Evolutionary conservation across 1,284 basidiomycete genomes (phyloP), one percentile per base, ranked within the genome.

Genomic region (Stereum hirsutum): DNA sequence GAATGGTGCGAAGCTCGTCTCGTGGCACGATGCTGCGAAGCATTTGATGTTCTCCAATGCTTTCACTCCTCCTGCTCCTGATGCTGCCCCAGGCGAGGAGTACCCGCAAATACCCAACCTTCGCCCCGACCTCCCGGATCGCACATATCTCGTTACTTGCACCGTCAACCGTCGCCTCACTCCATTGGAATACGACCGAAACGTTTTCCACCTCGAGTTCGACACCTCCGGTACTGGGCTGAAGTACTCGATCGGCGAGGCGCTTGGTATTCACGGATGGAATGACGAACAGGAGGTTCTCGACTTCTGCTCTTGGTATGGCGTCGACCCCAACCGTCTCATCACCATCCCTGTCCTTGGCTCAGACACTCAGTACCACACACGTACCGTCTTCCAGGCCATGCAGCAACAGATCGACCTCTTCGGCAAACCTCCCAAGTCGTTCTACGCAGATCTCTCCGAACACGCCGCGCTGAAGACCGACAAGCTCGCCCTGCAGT

Each of bases 181-280:
- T 1, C 96, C 96, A 28, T 63, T 78, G 53, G 90, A 95, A 52
- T 99, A 99, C 65, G 90, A 98, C 66, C 89, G 96, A 52, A 98
- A 99, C 64, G 92, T 99, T 46, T 99, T 99, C 76, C 95, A 99
- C 67, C 78, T 99, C 60, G 95, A 98, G 70, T 92, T 99, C 61
- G 82, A 93, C 62, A 93, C 91, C 8, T 68, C 76, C 39, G 89
- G 90, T 34, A 99, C 96, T 14, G 93, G 91, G 7, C 77, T 99
- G 52, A 92, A 87, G 65, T 99, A 99, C 65, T 84, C 80, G 37
- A 91, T 99, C 46, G 95, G 95, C 47, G 95, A 99, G 67, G 96
- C 96, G 15, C 80, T 99, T 33, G 95, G 95, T 44, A 75, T 99
- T 38, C 92, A 99, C 62, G 96, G 96, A 30, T 98, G 93, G 93